Evolutionary conservation across 495 filamentous ascomycete genomes (phyloP), one percentile per base, ranked within the genome.

Genomic region (Aspergillus sclerotiicarbonarius): DNA sequence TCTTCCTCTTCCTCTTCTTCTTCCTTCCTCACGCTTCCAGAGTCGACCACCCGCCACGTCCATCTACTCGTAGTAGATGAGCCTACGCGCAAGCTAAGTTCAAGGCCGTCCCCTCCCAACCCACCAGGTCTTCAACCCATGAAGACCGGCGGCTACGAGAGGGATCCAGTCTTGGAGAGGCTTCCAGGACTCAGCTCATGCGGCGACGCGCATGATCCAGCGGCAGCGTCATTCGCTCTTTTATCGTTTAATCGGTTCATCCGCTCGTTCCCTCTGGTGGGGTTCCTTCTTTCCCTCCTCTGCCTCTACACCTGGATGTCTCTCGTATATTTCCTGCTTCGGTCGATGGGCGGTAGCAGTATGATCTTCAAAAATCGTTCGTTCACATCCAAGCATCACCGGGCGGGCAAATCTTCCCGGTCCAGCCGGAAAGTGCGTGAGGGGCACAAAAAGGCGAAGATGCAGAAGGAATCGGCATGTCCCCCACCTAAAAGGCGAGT

Each of bases 371-470:
- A 44, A 20, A 90, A 87, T 71, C 88, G 89, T 71, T 90, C 89
- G 64, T 92, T 92, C 78, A 77, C 80, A 69, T 84, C 83, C 54
- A 87, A 84, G 74, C 82, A 88, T 73, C 85, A 51, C 45, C 53
- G 88, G 59, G 87, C 87, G 70, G 85, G 86, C 71, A 94, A 96
- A 83, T 80, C 87, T 74, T 81, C 80, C 76, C 91, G 85, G 76
- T 78, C 78, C 65, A 32, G 13, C n/a, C 12, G 85, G 86, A 90
- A 84, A 74, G 83, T 81, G 68, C 83, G 84, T 74, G 84, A 86
- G 72, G 87, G 88, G 71, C 80, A 83, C 53, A 49, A 82, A 67
- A 90, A 89, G 79, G 80, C 84, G 80, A 91, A 87, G 81, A 79
- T 90, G 81, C 81, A 89, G 69, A 86, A 84, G 67, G 82, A 77